Evolutionary conservation across 1,284 basidiomycete genomes (phyloP).

Genomic region (Singerocomus inundabilis): DNA sequence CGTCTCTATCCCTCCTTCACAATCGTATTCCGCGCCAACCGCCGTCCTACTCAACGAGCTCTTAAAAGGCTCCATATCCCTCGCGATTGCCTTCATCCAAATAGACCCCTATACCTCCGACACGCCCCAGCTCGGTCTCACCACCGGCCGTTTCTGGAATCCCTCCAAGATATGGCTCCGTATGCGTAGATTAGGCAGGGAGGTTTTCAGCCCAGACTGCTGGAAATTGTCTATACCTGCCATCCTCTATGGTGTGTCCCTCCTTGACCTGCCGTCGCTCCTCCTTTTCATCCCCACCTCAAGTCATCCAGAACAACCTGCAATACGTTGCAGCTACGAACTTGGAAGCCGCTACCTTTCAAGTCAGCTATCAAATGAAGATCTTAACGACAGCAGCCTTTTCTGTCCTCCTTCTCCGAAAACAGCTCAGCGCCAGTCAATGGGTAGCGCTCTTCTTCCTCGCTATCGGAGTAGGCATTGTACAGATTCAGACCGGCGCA

Average conservation of each 20-base stretch:
- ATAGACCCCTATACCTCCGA: conserved; percentile 38
- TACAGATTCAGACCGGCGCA: conserved; percentile 79
- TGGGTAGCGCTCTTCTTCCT: conserved; percentile 85
- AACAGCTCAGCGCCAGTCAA: conserved; percentile 66
- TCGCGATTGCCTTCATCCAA: conserved; percentile 60
- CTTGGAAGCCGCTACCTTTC: conserved; percentile 89
- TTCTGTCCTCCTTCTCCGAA: conserved; percentile 81
- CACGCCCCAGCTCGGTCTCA: conserved; percentile 25
- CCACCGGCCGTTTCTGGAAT: conserved; percentile 44
- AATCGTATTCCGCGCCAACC: conserved; percentile 87
- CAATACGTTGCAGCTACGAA: conserved; percentile 94
- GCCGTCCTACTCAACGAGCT: conserved; percentile 94
- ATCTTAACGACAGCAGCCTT: conserved; percentile 95
- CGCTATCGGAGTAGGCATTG: conserved; percentile 87
- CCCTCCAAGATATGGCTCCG: conserved; percentile 40
- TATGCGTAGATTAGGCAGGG: conserved; percentile 53
- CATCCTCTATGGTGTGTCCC: conserved; percentile 81
- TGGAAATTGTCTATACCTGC: conserved; percentile 98
- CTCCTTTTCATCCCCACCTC: conserved; percentile 4
- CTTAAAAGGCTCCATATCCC: conserved; percentile 89
- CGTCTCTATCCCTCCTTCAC: conserved; percentile 72
- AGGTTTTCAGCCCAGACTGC: conserved; percentile 78
- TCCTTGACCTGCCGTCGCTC: background rate
- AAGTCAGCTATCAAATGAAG: conserved; percentile 94
- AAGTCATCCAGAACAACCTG: conserved; percentile 90